Base-by-base conservation (phyloP, 805 yeast species). In the Jamesozyma lodderae region DNA sequence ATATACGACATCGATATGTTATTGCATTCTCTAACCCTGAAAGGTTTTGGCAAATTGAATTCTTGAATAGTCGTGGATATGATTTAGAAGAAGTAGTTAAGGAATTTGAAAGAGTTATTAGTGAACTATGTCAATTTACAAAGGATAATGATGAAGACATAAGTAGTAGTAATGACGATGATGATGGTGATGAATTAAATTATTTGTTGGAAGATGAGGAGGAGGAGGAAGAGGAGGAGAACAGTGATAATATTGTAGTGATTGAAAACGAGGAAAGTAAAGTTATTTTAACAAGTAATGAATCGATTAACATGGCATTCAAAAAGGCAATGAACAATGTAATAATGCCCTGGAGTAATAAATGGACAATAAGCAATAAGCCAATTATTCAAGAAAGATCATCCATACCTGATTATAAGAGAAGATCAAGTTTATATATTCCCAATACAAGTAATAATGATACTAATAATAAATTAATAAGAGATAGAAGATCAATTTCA, bases 21-120 rank as follows among this genome's bases (percentile, higher is more conserved):
- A 54, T 83, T 14, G 79, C 86, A 0, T 67, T 84, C 41, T 75
- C 74, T 20, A 82, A 81, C 48, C 94, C 94, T 0, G 80, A 77
- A 44, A 63, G 90, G 48, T 81, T 75, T 57, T 84, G 94, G 94
- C 67, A 72, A 21, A 63, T 77, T 31, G 62, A 52, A 15, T 48
- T 65, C 38, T 46, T 53, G 17, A 31, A 24, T 15, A 33, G 31
- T 9, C 48, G 48, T 37, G 42, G 40, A 4, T 19, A 41, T 11
- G 29, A 19, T 11, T 26, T 46, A 13, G 20, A 22, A 1, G 21
- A 30, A 0, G 41, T 44, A 2, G 41, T 51, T 1, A 15, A 39
- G 3, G 51, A 49, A 6, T 50, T 66, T 26, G 67, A 63, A 38
- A n/a, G 32, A 42, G 70, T 40, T 51, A 57, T 44, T 5, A 37